Conservation (phyloP, 164 flowering plant genomes). For the Malania oleifera region DNA sequence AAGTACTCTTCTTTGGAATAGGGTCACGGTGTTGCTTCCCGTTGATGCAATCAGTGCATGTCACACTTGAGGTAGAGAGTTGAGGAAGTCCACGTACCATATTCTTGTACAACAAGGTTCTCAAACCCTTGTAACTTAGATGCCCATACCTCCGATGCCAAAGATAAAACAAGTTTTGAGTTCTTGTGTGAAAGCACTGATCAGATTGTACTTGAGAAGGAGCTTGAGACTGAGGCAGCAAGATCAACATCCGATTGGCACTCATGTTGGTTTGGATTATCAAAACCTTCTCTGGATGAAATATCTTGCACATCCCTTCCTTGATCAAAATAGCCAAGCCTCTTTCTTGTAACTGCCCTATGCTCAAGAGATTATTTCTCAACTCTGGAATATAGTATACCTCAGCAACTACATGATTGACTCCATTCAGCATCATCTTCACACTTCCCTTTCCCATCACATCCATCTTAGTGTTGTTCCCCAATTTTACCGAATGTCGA, state of each 20-base stretch:
- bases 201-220: neutral
- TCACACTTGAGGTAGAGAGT: neutral
- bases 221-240: neutral
- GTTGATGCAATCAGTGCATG: neutral
- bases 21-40: slow-evolving; percentile 3
- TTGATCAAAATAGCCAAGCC: neutral
- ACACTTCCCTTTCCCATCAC: neutral
- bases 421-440: neutral
- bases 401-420: neutral
- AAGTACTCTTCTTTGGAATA: neutral
- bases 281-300: too few species aligned
- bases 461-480: neutral
- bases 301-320: neutral
- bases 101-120: neutral
- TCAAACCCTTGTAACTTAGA: neutral
- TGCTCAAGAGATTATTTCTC: too few species aligned
- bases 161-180: neutral
- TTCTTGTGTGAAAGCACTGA: neutral
- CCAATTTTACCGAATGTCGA: neutral
- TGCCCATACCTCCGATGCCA: slow-evolving; percentile 1
- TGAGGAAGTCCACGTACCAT: neutral
- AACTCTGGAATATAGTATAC: slow-evolving; percentile 1
- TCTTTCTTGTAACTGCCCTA: neutral
- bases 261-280: too few species aligned
- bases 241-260: neutral